phyloP scores from a whole-genome alignment of 177 flowering plant genomes.

The Vitis hybrid region DNA sequence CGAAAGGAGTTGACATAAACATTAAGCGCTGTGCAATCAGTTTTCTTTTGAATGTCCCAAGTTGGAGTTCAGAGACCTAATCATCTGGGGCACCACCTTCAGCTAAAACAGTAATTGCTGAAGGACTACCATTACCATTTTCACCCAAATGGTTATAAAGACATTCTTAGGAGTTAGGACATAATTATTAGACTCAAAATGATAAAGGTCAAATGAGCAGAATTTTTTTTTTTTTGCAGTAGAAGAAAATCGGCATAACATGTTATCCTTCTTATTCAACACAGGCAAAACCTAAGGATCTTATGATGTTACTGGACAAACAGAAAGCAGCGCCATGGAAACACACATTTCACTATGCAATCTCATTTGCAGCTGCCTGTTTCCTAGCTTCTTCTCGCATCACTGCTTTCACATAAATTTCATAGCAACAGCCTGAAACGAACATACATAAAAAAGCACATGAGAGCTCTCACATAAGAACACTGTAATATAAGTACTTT shows the following conservation, averaged over 20 bases:
- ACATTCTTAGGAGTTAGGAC: no score
- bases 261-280: conserved; percentile 22
- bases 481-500: neutral
- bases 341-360: conserved; percentile 14
- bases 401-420: conserved; percentile 57
- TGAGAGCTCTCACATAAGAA: neutral
- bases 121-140: neutral
- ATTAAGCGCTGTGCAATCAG: no score
- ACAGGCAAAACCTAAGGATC: neutral
- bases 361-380: conserved; percentile 24
- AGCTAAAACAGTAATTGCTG: no score
- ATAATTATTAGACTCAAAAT: no score
- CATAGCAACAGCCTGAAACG: conserved; percentile 69
- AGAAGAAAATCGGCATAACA: conserved; percentile 2
- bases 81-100: no score
- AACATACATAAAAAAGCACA: neutral
- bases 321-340: neutral
- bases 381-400: conserved; percentile 50
- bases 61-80: no score
- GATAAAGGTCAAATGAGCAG: neutral
- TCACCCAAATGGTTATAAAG: neutral
- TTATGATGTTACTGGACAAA: conserved; percentile 7
- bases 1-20: no score
- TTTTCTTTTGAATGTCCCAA: no score
- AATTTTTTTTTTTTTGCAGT: neutral